Evolutionary conservation across 371 early-diverging fungal species (phyloP).

Genomic region (Lichtheimia ornata): DNA sequence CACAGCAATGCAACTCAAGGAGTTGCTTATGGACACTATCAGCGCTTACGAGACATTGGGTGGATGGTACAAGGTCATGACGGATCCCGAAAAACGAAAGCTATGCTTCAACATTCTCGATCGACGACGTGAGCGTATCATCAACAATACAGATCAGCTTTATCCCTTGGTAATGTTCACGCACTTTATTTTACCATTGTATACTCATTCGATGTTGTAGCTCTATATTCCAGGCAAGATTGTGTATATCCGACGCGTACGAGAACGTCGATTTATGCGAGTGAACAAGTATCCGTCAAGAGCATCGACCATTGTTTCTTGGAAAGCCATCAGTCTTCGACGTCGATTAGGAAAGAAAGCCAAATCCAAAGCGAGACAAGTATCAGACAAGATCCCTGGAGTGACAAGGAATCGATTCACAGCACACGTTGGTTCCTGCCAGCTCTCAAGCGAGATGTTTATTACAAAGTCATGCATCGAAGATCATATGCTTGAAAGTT

Average conservation of each 20-base stretch:
- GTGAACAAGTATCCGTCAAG: slow-evolving; percentile 9
- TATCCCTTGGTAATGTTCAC: slow-evolving; percentile 37
- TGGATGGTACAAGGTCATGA: slow-evolving; percentile 29
- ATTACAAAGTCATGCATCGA: slow-evolving; percentile 43
- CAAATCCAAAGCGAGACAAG: slow-evolving; percentile 17
- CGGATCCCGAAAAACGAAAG: slow-evolving; percentile 17
- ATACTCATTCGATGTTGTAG: slow-evolving; percentile 10
- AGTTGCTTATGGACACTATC: slow-evolving; percentile 42
- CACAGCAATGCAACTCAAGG: slow-evolving; percentile 51
- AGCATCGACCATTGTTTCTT: slow-evolving; percentile 11
- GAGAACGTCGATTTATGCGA: slow-evolving; percentile 15
- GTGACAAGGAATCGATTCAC: slow-evolving; percentile 18
- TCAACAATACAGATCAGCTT: slow-evolving; percentile 20
- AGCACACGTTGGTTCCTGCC: slow-evolving; percentile 19
- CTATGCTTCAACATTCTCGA: slow-evolving; percentile 33
- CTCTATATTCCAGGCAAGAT: slow-evolving; percentile 47
- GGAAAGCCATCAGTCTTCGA: slow-evolving; percentile 6
- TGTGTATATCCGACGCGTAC: slow-evolving; percentile 30
- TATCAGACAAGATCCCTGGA: slow-evolving; percentile 28
- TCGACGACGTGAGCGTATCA: slow-evolving; percentile 28
- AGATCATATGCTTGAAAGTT: slow-evolving; percentile 41
- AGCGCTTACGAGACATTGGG: slow-evolving; percentile 34
- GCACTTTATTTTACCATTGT: neutral
- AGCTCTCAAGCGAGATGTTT: slow-evolving; percentile 36
- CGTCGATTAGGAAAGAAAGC: slow-evolving; percentile 13